Evolutionary conservation across 306 rosid species (phyloP).

Genomic region (Cucurbita maxima): DNA sequence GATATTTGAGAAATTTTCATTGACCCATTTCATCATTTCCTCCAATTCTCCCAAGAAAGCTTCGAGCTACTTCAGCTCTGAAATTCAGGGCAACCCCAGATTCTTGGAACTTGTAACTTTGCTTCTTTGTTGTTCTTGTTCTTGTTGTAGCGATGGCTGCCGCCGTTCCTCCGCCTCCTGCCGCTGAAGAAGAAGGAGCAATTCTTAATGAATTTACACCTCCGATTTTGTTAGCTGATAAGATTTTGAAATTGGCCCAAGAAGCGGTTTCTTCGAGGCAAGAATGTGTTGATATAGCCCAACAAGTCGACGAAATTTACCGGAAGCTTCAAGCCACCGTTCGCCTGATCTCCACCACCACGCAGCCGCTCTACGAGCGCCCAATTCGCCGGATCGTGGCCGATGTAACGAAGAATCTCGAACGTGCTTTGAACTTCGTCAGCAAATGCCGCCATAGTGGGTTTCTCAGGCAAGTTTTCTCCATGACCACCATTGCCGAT

Average conservation of each 20-base stretch:
- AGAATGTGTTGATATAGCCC: slow-evolving; percentile 45
- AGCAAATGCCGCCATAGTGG: slow-evolving; percentile 52
- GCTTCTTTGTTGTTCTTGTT: neutral
- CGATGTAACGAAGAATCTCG: slow-evolving; percentile 47
- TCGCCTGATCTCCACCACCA: slow-evolving; percentile 21
- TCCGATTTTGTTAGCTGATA: slow-evolving; percentile 50
- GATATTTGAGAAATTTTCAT: neutral
- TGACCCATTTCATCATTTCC: neutral
- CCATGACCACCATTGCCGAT: slow-evolving; percentile 52
- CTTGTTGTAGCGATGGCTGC: neutral
- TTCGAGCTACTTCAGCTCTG: neutral
- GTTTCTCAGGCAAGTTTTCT: slow-evolving; percentile 57
- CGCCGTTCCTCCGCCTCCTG: neutral
- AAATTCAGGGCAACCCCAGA: neutral
- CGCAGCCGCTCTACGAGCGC: slow-evolving; percentile 45
- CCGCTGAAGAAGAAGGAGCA: slow-evolving; percentile 25
- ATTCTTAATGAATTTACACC: slow-evolving; percentile 37
- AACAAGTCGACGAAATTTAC: slow-evolving; percentile 43
- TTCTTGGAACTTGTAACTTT: neutral
- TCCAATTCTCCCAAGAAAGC: neutral
- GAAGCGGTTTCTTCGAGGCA: slow-evolving; percentile 50
- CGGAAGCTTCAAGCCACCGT: slow-evolving; percentile 48
- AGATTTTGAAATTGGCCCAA: slow-evolving; percentile 45
- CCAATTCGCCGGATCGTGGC: slow-evolving; percentile 59
- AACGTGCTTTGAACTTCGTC: slow-evolving; percentile 35